Percentiles rank a stretch among this genome's conserved stretches.
phyloP scores from a whole-genome alignment of 805 yeast species.

The Starmerella floris region DNA sequence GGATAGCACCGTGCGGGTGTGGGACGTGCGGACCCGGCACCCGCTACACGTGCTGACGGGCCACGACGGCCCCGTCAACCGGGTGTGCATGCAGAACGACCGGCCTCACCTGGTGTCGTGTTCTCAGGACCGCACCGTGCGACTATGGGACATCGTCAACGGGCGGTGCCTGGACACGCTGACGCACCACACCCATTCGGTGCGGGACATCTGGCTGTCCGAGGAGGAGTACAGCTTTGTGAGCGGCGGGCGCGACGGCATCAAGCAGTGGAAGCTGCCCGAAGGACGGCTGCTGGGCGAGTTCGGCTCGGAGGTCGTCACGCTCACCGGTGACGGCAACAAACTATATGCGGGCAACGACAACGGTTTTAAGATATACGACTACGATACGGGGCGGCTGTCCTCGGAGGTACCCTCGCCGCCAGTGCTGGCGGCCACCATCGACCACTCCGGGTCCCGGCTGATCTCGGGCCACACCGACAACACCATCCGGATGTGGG shows the following conservation, averaged over 20 bases:
- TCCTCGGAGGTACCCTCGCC: slow-evolving; percentile 48
- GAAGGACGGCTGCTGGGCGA: slow-evolving; percentile 59
- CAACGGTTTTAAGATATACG: slow-evolving; percentile 64
- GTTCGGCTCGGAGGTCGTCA: slow-evolving; percentile 28
- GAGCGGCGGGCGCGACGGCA: slow-evolving; percentile 67
- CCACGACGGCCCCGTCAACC: slow-evolving; percentile 61
- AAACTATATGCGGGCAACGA: slow-evolving; percentile 73
- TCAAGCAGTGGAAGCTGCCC: slow-evolving; percentile 75
- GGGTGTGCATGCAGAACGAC: slow-evolving; percentile 50
- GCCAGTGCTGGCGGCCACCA: slow-evolving; percentile 52
- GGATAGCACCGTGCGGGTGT: slow-evolving; percentile 71
- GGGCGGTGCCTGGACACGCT: slow-evolving; percentile 58
- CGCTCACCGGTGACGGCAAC: slow-evolving; percentile 29
- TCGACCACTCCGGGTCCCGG: slow-evolving; percentile 69
- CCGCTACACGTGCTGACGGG: slow-evolving; percentile 71
- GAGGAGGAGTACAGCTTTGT: slow-evolving; percentile 62
- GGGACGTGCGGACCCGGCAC: slow-evolving; percentile 80
- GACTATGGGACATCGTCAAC: slow-evolving; percentile 82
- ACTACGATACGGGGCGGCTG: slow-evolving; percentile 53
- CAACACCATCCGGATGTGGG: slow-evolving; percentile 57
- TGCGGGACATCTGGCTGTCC: slow-evolving; percentile 58
- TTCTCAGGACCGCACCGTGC: slow-evolving; percentile 71
- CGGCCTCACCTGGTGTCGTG: slow-evolving; percentile 81
- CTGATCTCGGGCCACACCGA: slow-evolving; percentile 84
- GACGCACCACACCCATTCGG: slow-evolving; percentile 75